Percentiles rank a stretch among this genome's conserved stretches.
phyloP scores from a whole-genome alignment of 306 rosid genomes.

The Pyrus betulifolia region DNA sequence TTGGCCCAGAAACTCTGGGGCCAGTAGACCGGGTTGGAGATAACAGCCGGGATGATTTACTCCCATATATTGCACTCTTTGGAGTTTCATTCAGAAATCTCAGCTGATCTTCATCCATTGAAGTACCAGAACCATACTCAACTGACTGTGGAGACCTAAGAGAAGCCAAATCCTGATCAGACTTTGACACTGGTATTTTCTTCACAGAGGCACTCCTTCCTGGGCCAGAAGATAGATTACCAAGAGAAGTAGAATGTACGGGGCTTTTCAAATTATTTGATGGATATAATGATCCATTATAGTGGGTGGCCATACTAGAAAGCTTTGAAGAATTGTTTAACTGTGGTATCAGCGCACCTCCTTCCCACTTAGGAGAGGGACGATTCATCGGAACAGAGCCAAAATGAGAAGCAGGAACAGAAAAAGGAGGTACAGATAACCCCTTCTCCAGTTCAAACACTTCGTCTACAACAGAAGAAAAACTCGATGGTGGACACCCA shows the following conservation, averaged over 20 bases:
- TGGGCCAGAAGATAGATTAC: constrained; percentile 48
- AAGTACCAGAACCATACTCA: constrained; percentile 47
- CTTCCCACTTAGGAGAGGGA: constrained; percentile 84
- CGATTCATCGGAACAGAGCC: constrained; percentile 53
- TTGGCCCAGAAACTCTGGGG: constrained; percentile 41
- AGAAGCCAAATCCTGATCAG: constrained; percentile 94
- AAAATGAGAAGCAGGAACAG: constrained; percentile 55
- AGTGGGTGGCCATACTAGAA: constrained; percentile 35
- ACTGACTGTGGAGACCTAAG: constrained; percentile 61
- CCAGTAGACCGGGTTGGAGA: constrained; percentile 61
- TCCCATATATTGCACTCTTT: constrained; percentile 53
- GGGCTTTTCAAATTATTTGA: constrained; percentile 60
- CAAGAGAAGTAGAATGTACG: constrained; percentile 57
- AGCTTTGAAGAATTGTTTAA: constrained; percentile 37
- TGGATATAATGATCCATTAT: constrained; percentile 52
- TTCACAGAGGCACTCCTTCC: constrained; percentile 56
- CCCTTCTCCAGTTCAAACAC: constrained; percentile 86
- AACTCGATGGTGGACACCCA: constrained; percentile 65
- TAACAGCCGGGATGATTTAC: constrained; percentile 50
- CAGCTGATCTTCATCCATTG: constrained; percentile 74
- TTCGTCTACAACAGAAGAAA: constrained; percentile 89
- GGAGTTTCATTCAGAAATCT: constrained; percentile 54
- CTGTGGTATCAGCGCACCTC: constrained; percentile 54
- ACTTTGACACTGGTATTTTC: constrained; percentile 72
- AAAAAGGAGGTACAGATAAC: constrained; percentile 39